Conservation (phyloP, 805 yeast species). For the Wickerhamia fluorescens region DNA sequence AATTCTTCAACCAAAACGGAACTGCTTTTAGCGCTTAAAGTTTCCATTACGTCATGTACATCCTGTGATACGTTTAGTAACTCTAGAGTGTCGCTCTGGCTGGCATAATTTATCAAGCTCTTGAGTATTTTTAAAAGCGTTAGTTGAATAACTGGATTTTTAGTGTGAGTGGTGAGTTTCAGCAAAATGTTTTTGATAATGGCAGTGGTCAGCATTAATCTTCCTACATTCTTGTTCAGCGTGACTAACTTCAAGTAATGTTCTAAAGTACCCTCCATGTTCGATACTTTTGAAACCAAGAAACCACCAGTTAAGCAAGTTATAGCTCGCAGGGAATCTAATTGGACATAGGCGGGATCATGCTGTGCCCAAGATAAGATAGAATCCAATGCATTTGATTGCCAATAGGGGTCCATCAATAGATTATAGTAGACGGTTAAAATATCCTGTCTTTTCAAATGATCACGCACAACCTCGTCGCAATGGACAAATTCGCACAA, state of each 20-base stretch:
- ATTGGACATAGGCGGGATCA: conserved; percentile 16
- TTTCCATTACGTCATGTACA: conserved; percentile 3
- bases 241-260: conserved; percentile 30
- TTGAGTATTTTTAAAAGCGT: conserved; percentile 25
- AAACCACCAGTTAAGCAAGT: conserved; percentile 34
- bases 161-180: conserved; percentile 20
- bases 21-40: conserved; percentile 9
- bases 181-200: conserved; percentile 23
- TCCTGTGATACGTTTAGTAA: conserved; percentile 2
- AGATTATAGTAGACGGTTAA: conserved; percentile 33
- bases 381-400: conserved; percentile 47
- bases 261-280: conserved; percentile 37
- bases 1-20: conserved; percentile 34
- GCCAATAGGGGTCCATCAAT: conserved; percentile 50
- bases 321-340: conserved; percentile 18
- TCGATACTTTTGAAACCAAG: conserved; percentile 31
- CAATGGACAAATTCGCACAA: conserved; percentile 48
- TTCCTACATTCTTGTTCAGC: conserved; percentile 12
- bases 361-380: conserved; percentile 34
- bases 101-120: neutral
- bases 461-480: conserved; percentile 28
- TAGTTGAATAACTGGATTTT: conserved; percentile 33
- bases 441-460: conserved; percentile 31
- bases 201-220: conserved; percentile 17
- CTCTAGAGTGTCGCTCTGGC: conserved; percentile 1